Base-by-base conservation (phyloP, 495 filamentous ascomycete genomes). In the Lasiosphaeria miniovina region DNA sequence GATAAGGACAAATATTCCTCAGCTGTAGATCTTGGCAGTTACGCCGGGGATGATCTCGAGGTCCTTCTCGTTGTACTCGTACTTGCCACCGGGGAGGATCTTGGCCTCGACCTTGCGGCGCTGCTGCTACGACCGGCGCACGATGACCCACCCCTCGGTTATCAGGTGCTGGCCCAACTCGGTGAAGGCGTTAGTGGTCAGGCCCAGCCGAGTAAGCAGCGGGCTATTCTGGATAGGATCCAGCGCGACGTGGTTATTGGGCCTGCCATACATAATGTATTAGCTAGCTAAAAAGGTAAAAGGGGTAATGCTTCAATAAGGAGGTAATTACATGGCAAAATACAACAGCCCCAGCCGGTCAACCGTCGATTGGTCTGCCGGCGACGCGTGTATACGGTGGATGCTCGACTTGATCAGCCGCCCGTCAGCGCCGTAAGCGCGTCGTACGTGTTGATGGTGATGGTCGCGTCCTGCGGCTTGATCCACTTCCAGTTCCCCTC, bases 401-500 rank as follows among this genome's bases (percentile, higher is more conserved):
- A 83, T 67, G 54, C 77, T 82, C 0, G 72, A 76, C 67, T 83
- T 83, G 58, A 82, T 73, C 31, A 80, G 69, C 0, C 77, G 43
- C 76, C 65, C 48, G 79, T 80, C 40, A 82, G 69, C 36, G 72
- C 72, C 6, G 75, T 77, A 56, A 83, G 63, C 3, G 79, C 74
- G 68, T 83, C 80, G 50, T 72, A 77, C 0, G 74, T 79, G 67
- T 84, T 83, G 58, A 81, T 76, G 4, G 79, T 81, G 58, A 84
- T 82, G 0, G 74, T 80, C 1, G 77, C 80, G 31, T 80, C 72
- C 36, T 79, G 73, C 4, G 80, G 76, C 65, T 74, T 72, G 3
- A 82, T 77, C 57, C 74, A 79, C 61, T 79, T 78, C 79, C 79
- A 82, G 17, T 74, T 60, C 8, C 75, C 75, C 43, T 74, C 76